These are phyloP conservation scores for Didymellaceae sp. DNA, from an alignment of 2,329 filamentous ascomycete genomes.

Conservation along the genomic window DNA sequence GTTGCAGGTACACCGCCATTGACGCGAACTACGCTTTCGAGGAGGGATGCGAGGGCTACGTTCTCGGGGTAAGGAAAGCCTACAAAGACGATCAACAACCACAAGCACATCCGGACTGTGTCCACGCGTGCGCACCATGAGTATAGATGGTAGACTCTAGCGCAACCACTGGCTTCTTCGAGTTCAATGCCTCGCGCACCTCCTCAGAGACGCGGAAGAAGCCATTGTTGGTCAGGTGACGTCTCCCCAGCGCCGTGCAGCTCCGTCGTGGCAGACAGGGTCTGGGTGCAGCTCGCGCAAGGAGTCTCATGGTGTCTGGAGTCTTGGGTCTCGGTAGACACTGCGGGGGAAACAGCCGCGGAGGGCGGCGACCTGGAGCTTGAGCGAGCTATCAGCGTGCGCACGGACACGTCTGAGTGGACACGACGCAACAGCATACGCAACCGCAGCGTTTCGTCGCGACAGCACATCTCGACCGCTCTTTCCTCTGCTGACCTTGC, in stretches of 20 bases:
- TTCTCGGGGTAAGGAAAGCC: constrained; percentile 76
- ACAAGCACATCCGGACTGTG: not conserved
- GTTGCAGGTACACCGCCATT: constrained; percentile 85
- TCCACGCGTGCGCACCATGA: constrained; percentile 65
- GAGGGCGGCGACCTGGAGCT: constrained; percentile 9
- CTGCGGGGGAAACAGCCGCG: constrained; percentile 8
- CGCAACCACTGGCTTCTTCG: constrained; percentile 83
- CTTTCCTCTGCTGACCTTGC: constrained; percentile 25
- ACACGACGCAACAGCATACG: constrained; percentile 48
- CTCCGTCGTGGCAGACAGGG: constrained; percentile 18
- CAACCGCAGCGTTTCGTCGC: constrained; percentile 16
- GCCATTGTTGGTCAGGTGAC: constrained; percentile 49
- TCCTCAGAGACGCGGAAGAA: constrained; percentile 81
- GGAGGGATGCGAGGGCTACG: constrained; percentile 74
- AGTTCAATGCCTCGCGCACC: constrained; percentile 75
- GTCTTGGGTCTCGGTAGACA: not conserved
- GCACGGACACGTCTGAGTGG: constrained; percentile 11
- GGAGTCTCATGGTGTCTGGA: constrained; percentile 32
- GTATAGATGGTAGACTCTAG: constrained; percentile 98
- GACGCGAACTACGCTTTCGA: constrained; percentile 80
- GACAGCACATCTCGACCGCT: constrained; percentile 18
- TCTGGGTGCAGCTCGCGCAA: constrained; percentile 26
- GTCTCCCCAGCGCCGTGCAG: constrained; percentile 20
- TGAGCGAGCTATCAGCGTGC: constrained; percentile 21
- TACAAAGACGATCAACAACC: constrained; percentile 37